Conservation (phyloP, 441 rosid genomes). For the Pelargonium australe region DNA sequence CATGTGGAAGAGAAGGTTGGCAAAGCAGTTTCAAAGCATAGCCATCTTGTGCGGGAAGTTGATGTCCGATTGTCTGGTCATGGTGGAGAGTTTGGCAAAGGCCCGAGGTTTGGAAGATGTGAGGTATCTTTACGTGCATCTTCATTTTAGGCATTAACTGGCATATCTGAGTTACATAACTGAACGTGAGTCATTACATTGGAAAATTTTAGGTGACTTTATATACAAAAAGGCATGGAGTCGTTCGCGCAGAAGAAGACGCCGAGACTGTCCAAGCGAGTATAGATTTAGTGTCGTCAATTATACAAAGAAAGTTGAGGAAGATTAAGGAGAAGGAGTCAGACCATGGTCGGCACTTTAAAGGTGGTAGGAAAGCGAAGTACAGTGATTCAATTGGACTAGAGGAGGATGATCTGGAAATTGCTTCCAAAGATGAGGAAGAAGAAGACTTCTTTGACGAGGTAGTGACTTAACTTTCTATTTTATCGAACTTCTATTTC, state of each 20-base stretch:
- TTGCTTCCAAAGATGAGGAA: slow-evolving; percentile 22
- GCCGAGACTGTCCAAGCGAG: slow-evolving; percentile 65
- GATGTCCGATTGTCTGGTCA: slow-evolving; percentile 80
- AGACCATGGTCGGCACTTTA: slow-evolving; percentile 91
- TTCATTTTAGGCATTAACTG: background rate
- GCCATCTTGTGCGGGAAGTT: slow-evolving; percentile 79
- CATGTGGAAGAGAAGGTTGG: slow-evolving; percentile 85
- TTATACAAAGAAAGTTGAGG: slow-evolving; percentile 74
- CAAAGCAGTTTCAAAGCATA: slow-evolving; percentile 75
- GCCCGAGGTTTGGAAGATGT: slow-evolving; percentile 76
- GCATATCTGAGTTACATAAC: background rate
- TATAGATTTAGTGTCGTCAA: slow-evolving; percentile 75
- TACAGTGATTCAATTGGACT: slow-evolving; percentile 47
- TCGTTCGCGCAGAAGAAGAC: slow-evolving; percentile 85
- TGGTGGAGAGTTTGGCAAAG: slow-evolving; percentile 91
- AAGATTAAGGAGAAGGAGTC: slow-evolving; percentile 93
- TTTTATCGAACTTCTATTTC: background rate
- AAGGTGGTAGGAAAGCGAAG: slow-evolving; percentile 55
- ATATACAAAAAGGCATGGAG: slow-evolving; percentile 90
- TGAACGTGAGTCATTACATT: slow-evolving; percentile 5
- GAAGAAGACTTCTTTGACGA: slow-evolving; percentile 45
- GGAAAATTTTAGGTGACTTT: slow-evolving; percentile 51
- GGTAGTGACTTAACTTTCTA: slow-evolving; percentile 28
- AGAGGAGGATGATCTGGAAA: slow-evolving; percentile 33
- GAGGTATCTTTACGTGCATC: slow-evolving; percentile 42